Base-by-base conservation (phyloP, 2,329 filamentous ascomycete species). In the Colletotrichum echinochloae region DNA sequence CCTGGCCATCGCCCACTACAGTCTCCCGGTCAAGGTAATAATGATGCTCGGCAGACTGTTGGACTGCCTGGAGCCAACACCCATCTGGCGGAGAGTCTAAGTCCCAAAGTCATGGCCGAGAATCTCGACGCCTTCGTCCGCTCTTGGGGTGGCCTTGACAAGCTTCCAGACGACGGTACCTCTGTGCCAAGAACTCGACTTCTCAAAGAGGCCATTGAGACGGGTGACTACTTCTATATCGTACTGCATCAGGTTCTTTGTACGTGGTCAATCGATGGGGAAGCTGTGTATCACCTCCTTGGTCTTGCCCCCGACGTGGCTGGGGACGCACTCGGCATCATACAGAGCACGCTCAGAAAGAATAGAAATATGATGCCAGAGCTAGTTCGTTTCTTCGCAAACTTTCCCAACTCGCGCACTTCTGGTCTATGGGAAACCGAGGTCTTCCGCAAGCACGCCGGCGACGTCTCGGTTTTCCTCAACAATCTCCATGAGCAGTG, bases 161-260 rank as follows among this genome's bases (percentile, higher is more conserved):
- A 37, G 8, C 16, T 59, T 64, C 11, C 59, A 14, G 46, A 54
- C n/a, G 69, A 73, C 28, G 26, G 44, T 16, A 70, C 65, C 16
- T 55, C 69, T 8, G 12, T 33, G 54, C 81, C 81, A 30, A 84
- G 91, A 37, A 81, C 89, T 41, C 73, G 77, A n/a, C 82, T 92
- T 9, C 80, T 94, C 16, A 75, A 73, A 33, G 81, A 88, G 30
- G 91, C 92, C 1, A 91, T 89, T 73, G 52, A 72, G 1, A 74
- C 77, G 0, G 78, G 84, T 5, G 92, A 95, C 77, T 72, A 82
- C 56, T 88, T 92, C 75, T 94, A 91, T 76, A 74, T 94, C 60
- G 82, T 86, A 7, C 77, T 92, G 16, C 91, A 93, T 76, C 91
- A 93, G 75, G 70, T 91, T 2, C 90, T 89, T 77, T 92, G 90